These are phyloP conservation scores for Mucor irregularis DNA, from an alignment of 371 early-diverging fungal genomes.

Conservation along the genomic window DNA sequence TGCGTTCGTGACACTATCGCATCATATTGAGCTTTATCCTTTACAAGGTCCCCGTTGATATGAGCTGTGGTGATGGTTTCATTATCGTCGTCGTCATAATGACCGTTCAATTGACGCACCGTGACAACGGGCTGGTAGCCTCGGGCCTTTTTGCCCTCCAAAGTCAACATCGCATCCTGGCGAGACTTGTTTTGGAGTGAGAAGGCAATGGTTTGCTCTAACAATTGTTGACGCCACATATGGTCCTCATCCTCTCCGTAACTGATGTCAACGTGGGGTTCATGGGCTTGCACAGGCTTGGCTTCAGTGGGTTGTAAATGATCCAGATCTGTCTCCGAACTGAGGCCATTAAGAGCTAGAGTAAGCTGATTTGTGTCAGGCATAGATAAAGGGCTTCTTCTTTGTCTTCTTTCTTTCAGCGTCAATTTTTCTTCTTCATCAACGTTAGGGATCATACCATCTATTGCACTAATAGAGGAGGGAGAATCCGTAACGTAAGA, in stretches of 20 bases:
- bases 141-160: conserved; percentile 21
- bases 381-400: conserved; percentile 13
- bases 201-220: conserved; percentile 8
- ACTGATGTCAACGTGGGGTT: no score
- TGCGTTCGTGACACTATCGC: conserved; percentile 31
- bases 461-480: background rate
- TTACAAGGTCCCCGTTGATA: conserved; percentile 19
- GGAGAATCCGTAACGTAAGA: conserved; percentile 3
- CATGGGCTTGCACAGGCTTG: no score
- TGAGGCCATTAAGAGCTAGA: conserved; percentile 7
- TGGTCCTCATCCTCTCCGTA: background rate
- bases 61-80: no score
- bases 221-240: conserved; percentile 2
- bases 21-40: conserved; percentile 36
- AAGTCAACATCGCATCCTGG: conserved; percentile 32
- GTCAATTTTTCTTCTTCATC: conserved; percentile 5
- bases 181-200: conserved; percentile 19
- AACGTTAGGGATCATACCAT: background rate
- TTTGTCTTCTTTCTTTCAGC: conserved; percentile 19
- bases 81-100: conserved; percentile 7
- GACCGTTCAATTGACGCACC: conserved; percentile 16
- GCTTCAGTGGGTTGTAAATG: no score
- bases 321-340: background rate
- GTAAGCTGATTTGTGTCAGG: conserved; percentile 17
- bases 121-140: conserved; percentile 9